Conservation (phyloP, 495 filamentous ascomycete genomes). For the Aspergillus hancockii region DNA sequence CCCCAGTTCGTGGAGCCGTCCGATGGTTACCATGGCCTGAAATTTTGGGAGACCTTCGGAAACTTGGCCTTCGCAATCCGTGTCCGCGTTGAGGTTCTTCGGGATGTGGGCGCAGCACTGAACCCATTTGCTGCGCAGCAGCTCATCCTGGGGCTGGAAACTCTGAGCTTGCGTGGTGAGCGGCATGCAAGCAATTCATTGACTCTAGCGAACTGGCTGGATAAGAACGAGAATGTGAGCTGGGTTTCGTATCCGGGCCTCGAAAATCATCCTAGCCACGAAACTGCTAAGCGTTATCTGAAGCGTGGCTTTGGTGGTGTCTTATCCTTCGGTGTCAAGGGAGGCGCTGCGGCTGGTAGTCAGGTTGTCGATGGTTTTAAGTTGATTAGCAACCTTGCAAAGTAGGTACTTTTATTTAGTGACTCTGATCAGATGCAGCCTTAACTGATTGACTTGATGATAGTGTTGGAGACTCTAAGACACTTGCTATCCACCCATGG, state of each 20-base stretch:
- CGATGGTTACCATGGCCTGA: conserved; percentile 92
- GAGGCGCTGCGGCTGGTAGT: conserved; percentile 76
- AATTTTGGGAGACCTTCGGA: conserved; percentile 97
- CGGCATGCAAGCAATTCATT: conserved; percentile 85
- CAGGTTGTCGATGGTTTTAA: conserved; percentile 94
- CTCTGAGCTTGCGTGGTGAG: conserved; percentile 81
- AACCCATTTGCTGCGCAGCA: conserved; percentile 98
- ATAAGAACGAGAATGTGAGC: conserved; percentile 76
- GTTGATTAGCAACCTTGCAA: conserved; percentile 89
- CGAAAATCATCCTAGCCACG: conserved; percentile 77
- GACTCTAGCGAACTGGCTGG: conserved; percentile 79
- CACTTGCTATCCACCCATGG: conserved; percentile 95
- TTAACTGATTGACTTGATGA: conserved; percentile 17
- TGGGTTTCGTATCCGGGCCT: conserved; percentile 97
- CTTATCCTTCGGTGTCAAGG: conserved; percentile 90
- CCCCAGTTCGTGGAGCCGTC: conserved; percentile 92
- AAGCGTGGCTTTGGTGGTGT: conserved; percentile 88
- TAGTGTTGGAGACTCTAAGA: conserved; percentile 73
- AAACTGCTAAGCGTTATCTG: conserved; percentile 85
- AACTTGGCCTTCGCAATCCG: conserved; percentile 80
- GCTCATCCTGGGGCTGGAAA: conserved; percentile 87
- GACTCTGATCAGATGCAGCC: background rate
- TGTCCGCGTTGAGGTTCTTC: conserved; percentile 80
- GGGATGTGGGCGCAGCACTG: conserved; percentile 80
- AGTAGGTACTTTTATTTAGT: conserved; percentile 45